Conservation (phyloP, 345 rosid genomes). For the Cardamine chenopodiifolia region DNA sequence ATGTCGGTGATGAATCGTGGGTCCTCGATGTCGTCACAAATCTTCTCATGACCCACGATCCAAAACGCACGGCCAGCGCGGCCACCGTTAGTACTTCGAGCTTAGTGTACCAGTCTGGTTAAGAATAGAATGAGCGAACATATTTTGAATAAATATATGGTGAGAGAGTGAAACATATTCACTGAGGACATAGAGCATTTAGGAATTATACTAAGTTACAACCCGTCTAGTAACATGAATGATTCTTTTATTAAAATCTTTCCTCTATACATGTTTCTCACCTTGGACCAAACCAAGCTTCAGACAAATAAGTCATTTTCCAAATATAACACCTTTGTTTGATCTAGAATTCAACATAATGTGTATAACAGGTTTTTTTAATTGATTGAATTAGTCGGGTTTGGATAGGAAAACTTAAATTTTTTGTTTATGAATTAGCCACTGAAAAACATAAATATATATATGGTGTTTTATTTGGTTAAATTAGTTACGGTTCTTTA, state of each 20-base stretch:
- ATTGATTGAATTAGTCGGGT: too few relatives aligned
- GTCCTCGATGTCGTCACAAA: too few relatives aligned
- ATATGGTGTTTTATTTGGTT: neutral
- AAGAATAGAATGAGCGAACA: too few relatives aligned
- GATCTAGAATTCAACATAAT: neutral
- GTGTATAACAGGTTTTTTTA: neutral
- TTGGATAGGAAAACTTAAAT: neutral
- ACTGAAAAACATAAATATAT: too few relatives aligned
- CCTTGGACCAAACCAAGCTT: neutral
- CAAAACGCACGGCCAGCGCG: too few relatives aligned
- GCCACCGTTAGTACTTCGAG: too few relatives aligned
- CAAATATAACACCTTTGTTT: neutral
- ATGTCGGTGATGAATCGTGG: too few relatives aligned
- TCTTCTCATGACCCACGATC: too few relatives aligned
- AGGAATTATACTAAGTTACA: neutral
- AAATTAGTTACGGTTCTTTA: neutral
- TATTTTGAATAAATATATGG: too few relatives aligned
- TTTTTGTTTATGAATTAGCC: neutral
- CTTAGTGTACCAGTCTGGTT: too few relatives aligned
- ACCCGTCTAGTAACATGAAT: slow-evolving; percentile 8
- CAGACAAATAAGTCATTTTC: too few relatives aligned
- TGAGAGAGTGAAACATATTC: neutral
- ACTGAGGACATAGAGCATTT: neutral
- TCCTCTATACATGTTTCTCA: neutral
- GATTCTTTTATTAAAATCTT: neutral